Evolutionary conservation across 768 basidiomycete genomes (phyloP), one percentile per base, ranked within the genome.

Genomic region (Paxillus involutus): DNA sequence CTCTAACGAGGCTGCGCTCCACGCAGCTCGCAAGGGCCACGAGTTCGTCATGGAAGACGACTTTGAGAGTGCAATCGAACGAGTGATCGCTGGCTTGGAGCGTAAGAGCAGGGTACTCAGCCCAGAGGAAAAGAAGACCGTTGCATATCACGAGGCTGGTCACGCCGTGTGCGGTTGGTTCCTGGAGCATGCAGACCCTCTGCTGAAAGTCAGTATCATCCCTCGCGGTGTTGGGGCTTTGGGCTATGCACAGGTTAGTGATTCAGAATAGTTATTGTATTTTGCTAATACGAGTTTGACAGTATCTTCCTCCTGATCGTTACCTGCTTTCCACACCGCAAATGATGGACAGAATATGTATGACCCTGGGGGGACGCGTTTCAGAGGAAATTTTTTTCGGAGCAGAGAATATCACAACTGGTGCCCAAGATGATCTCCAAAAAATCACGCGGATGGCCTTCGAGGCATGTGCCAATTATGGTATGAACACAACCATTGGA

Each of bases 91-190:
- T 52, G 97, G 97, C 30, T 74, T 98, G 62, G 97, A 98, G 80
- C 82, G 93, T 67, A 99, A 98, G 82, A 93, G 89, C 59, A 79
- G 95, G 53, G 90, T 98, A 29, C 77, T 99, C 43, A 94, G 91
- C 63, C 80, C 85, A 21, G 94, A 97, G 62, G 97, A 99, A 80
- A 99, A 99, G 86, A 95, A 87, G 75, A 98, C 91, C 0, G 95
- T 98, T 41, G 97, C 97, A 8, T 98, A 98, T 70, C 97, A 99
- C 66, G 97, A 99, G 77, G 97, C 97, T 21, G 97, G 97, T 5
- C 97, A 99, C 71, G 97, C 97, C 19, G 88, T 98, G 43, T 95
- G 92, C 65, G 97, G 97, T 4, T 99, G 97, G 97, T 98, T 91
- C 80, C 76, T 99, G 61, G 94, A 98, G 73, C 92, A 95, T 59